phyloP scores from a whole-genome alignment of 2,329 filamentous ascomycete species.

The Cercospora berteroae region DNA sequence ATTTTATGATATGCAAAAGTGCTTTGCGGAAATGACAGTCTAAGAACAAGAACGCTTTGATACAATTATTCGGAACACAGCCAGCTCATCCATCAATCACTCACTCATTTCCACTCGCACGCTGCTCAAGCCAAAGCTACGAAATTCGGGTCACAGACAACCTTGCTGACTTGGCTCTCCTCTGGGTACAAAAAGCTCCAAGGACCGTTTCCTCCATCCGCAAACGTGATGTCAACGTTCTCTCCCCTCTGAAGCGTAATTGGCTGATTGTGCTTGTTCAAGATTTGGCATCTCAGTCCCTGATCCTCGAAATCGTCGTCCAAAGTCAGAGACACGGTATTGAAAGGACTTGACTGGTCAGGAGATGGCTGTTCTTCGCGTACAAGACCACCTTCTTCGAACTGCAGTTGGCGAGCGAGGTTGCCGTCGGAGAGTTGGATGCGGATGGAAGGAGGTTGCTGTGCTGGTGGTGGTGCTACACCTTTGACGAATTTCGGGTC shows the following conservation, averaged over 20 bases:
- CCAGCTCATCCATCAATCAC: no score
- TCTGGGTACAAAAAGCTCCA: constrained; percentile 18
- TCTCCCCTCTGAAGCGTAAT: constrained; percentile 13
- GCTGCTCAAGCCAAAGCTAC: background rate
- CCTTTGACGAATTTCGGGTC: constrained; percentile 17
- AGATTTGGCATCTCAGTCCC: constrained; percentile 19
- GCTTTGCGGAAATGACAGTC: background rate
- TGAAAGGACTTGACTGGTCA: constrained; percentile 12
- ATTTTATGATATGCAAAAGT: background rate
- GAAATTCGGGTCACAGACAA: constrained; percentile 14
- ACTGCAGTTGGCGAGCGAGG: constrained; percentile 16
- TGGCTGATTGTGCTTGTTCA: constrained; percentile 6
- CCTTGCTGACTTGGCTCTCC: constrained; percentile 12
- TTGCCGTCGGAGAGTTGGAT: constrained; percentile 17
- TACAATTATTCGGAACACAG: no score
- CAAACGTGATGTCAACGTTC: constrained; percentile 20
- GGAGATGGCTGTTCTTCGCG: constrained; percentile 9
- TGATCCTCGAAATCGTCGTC: constrained; percentile 13
- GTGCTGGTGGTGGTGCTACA: background rate
- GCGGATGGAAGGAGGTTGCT: constrained; percentile 5
- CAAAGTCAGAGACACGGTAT: constrained; percentile 11
- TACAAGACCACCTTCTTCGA: constrained; percentile 12
- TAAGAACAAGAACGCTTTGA: background rate
- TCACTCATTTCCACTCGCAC: background rate
- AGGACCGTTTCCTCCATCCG: constrained; percentile 10